These are phyloP conservation scores for Lepidopterella palustris DNA, from an alignment of 495 filamentous ascomycete genomes.

Conservation along the genomic window DNA sequence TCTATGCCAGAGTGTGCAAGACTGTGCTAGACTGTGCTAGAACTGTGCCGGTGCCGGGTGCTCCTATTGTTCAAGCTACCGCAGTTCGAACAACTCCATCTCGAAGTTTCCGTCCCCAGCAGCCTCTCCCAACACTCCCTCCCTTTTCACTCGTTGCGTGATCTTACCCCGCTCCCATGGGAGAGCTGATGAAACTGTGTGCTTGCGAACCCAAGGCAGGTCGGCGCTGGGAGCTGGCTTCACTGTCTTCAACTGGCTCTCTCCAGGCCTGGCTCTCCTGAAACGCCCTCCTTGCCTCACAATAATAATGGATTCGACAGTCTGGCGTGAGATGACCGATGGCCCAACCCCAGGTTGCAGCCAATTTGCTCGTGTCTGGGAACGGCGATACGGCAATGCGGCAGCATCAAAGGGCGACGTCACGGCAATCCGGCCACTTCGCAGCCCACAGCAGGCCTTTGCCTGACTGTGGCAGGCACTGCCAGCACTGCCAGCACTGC, in stretches of 20 bases:
- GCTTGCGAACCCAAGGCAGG: not conserved
- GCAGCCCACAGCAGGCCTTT: too few relatives aligned
- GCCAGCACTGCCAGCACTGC: too few relatives aligned
- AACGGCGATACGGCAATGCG: not conserved
- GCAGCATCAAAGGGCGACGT: not conserved
- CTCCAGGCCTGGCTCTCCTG: not conserved
- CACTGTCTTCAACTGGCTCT: not conserved
- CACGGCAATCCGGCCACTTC: not conserved
- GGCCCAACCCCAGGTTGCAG: not conserved
- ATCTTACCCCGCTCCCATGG: not conserved
- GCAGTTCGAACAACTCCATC: too few relatives aligned
- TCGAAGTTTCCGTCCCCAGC: too few relatives aligned
- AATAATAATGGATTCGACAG: not conserved
- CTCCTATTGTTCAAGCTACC: too few relatives aligned
- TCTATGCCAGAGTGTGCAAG: too few relatives aligned
- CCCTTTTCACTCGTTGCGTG: not conserved
- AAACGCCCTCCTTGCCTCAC: slow-evolving; percentile 8
- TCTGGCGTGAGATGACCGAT: not conserved
- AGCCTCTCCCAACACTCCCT: not conserved
- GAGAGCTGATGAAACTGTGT: not conserved
- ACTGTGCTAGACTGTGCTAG: too few relatives aligned
- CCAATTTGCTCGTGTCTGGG: not conserved
- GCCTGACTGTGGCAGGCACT: too few relatives aligned
- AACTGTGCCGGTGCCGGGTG: too few relatives aligned
- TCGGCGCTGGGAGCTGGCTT: not conserved